These are phyloP conservation scores for Ajuga reptans DNA, from an alignment of 305 asterid species.

Conservation along the genomic window DNA sequence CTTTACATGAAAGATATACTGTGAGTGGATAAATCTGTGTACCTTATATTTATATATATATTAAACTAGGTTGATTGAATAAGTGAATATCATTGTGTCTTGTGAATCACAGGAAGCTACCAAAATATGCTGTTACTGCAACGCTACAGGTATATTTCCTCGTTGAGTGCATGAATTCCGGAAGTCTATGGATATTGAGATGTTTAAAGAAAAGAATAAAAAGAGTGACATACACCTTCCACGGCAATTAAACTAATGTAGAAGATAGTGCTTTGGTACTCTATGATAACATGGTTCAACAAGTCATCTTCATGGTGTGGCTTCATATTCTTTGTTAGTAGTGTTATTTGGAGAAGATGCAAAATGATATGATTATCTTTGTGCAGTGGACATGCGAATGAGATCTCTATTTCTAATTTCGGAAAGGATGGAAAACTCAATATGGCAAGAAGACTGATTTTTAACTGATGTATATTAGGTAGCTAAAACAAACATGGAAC, in stretches of 20 bases:
- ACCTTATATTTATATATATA: background rate
- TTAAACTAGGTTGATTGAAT: background rate
- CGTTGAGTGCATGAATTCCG: background rate
- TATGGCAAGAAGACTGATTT: background rate
- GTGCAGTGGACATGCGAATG: too few relatives aligned
- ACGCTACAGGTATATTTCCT: constrained; percentile 57
- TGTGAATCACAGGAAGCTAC: constrained; percentile 49
- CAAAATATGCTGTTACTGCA: constrained; percentile 56
- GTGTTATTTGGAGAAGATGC: background rate
- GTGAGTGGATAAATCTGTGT: constrained; percentile 33
- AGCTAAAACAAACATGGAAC: background rate
- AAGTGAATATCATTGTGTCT: constrained; percentile 11
- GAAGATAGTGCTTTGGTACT: background rate
- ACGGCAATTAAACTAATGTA: background rate
- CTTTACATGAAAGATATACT: constrained; percentile 56
- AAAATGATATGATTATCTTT: background rate
- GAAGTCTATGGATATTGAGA: background rate
- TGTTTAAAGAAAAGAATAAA: background rate
- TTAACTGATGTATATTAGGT: background rate
- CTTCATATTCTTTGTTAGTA: too few relatives aligned
- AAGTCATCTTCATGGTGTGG: too few relatives aligned
- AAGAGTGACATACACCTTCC: background rate
- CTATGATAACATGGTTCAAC: background rate
- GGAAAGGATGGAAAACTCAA: background rate
- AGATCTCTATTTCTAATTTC: too few relatives aligned